Conservation (phyloP, 202 grass and related monocot species). For the Dendrocalamus latiflorus region DNA sequence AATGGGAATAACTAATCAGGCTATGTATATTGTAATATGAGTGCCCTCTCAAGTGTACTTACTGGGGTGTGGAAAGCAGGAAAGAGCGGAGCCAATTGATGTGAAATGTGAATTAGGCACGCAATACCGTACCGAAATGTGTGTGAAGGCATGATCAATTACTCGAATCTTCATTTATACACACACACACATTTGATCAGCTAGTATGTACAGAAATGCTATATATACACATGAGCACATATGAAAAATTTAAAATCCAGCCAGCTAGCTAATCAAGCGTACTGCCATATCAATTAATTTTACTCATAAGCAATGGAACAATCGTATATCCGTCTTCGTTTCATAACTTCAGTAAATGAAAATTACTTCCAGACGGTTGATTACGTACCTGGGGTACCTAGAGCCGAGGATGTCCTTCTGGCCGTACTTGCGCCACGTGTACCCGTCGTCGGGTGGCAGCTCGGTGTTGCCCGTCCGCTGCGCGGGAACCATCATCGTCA, state of each 20-base stretch:
- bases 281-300: background rate
- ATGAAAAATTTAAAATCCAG: background rate
- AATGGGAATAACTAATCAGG: background rate
- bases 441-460: conserved; percentile 75
- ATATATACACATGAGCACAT: background rate
- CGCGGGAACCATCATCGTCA: conserved; percentile 36
- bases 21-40: background rate
- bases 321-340: background rate
- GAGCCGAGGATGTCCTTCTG: conserved; percentile 82
- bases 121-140: background rate
- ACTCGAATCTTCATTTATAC: background rate
- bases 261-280: background rate
- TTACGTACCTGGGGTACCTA: conserved; percentile 56
- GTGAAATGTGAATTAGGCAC: conserved; percentile 1
- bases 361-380: background rate
- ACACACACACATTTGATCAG: too few species aligned
- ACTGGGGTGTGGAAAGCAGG: background rate
- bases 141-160: conserved; percentile 12
- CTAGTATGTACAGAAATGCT: background rate
- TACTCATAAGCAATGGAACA: background rate
- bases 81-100: background rate
- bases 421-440: conserved; percentile 95
- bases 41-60: background rate
- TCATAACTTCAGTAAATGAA: background rate
- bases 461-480: conserved; percentile 58